Base-by-base conservation (phyloP, 2,329 filamentous ascomycete genomes). In the Cryphonectria radicalis region DNA sequence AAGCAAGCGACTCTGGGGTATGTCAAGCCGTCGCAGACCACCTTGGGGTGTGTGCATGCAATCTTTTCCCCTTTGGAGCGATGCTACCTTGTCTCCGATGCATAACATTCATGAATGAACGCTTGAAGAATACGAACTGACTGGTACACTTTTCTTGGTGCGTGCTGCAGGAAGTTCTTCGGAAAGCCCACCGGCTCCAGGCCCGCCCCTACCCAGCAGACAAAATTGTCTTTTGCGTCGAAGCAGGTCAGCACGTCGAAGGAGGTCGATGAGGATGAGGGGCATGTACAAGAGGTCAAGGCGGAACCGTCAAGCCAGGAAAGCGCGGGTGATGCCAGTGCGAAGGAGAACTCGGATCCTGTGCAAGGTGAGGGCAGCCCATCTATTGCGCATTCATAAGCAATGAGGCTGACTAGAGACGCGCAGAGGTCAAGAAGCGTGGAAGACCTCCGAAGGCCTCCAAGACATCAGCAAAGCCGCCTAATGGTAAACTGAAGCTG, bases 1-100 rank as follows among this genome's bases (percentile, higher is more conserved):
- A 94, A 93, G 80, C 94, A 97, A 83, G 90, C 92, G 77, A 97
- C 93, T 73, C 84, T 97, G 81, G 93, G 93, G 94, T 97, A 96
- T 84, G 94, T 95, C 74, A 91, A 89, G 82, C 84, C 90, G 77
- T 86, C 87, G 74, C 93, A 95, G 85, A 89, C 87, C 79, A 93
- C 91, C 76, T 83, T 95, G 81, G 88, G 91, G 92, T 94, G 89
- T 82, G 84, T 82, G 68, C 46, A 35, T 13, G 62, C 62, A 43
- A 28, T 40, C 11, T 11, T 60, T 50, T 32, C 19, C 55, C 67
- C 35, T 28, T 46, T 22, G 28, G 19, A 40, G 67, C 59, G 42
- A 17, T 25, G 32, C 22, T 37, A 13, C 25, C 19, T 35, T 40
- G 19, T n/a, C 22, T n/a, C n/a, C 2, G 4, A 50, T 67, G 1